Conservation (phyloP, 176 grass and related monocot genomes). For the Lolium rigidum region DNA sequence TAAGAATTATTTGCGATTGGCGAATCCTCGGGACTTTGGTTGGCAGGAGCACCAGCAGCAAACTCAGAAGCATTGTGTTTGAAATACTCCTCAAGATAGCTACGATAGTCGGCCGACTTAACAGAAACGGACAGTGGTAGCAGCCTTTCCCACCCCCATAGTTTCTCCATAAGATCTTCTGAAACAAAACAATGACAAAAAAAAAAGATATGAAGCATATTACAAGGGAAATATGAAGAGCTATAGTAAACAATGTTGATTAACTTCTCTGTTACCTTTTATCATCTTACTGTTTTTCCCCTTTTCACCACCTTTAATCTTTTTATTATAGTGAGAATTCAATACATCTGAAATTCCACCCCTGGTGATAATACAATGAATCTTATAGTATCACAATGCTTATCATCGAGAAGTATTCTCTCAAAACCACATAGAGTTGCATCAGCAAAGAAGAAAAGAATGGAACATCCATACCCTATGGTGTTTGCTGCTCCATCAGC, state of each 20-base stretch:
- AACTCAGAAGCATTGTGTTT: not conserved
- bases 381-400: not conserved
- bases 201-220: constrained; percentile 1
- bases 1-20: not conserved
- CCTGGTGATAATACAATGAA: not conserved
- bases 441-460: not conserved
- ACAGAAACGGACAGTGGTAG: not conserved
- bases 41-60: not conserved
- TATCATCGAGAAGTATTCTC: constrained; percentile 3
- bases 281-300: not conserved
- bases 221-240: not conserved
- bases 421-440: not conserved
- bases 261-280: not conserved
- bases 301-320: not conserved
- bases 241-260: not conserved
- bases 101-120: not conserved
- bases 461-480: not conserved
- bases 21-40: not conserved
- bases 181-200: not conserved
- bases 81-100: constrained; percentile 10
- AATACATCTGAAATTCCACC: not conserved
- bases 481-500: constrained; percentile 1
- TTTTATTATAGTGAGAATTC: not conserved
- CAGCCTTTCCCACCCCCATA: constrained; percentile 20
- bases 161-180: not conserved